Conservation (phyloP, 306 rosid species). For the Sesbania bispinosa region DNA sequence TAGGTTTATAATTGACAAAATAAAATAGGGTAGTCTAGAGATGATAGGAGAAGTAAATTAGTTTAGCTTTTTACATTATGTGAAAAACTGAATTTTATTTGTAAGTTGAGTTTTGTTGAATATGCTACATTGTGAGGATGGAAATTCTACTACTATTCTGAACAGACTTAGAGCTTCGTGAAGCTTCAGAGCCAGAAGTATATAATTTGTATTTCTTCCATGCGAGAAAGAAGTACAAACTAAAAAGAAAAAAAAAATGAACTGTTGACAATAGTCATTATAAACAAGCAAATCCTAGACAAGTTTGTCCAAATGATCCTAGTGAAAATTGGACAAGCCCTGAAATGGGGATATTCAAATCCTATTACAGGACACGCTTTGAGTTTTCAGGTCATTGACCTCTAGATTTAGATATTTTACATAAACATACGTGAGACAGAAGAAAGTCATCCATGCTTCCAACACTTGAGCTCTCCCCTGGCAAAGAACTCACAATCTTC, state of each 20-base stretch:
- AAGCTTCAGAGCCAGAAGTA: constrained; percentile 14
- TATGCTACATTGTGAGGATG: background rate
- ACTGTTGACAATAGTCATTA: constrained; percentile 19
- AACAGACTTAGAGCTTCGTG: background rate
- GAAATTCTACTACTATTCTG: background rate
- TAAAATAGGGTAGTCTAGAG: no score
- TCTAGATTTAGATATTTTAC: constrained; percentile 4
- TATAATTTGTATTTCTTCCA: background rate
- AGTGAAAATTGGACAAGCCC: constrained; percentile 19
- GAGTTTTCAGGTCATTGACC: constrained; percentile 22
- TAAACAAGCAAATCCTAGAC: constrained; percentile 29
- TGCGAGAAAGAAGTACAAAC: constrained; percentile 22
- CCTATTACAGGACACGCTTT: constrained; percentile 22
- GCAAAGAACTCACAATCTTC: constrained; percentile 11
- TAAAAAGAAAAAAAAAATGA: constrained; percentile 26
- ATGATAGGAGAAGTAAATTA: no score
- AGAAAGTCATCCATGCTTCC: constrained; percentile 12
- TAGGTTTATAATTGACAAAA: no score
- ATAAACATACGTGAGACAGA: background rate
- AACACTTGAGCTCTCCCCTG: constrained; percentile 9
- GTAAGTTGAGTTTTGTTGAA: background rate
- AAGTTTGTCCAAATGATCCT: constrained; percentile 31
- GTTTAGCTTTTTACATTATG: no score
- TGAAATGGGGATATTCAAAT: constrained; percentile 3
- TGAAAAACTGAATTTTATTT: no score